Evolutionary conservation across 768 basidiomycete species (phyloP).

Genomic region (Tephrocybe sp.): DNA sequence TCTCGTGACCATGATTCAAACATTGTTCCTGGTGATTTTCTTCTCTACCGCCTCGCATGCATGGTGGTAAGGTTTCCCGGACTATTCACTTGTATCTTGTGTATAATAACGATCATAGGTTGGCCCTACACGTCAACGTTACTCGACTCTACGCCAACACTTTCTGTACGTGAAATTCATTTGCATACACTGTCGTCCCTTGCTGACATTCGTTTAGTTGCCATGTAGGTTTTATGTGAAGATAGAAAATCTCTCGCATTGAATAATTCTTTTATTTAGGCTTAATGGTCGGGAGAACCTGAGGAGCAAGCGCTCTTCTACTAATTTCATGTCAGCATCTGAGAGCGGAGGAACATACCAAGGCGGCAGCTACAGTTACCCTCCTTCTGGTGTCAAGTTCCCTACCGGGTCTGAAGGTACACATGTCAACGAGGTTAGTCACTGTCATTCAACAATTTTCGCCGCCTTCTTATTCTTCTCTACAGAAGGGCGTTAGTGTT

Average conservation of each 20-base stretch:
- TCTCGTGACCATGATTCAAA: conserved; percentile 35
- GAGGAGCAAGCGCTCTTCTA: conserved; percentile 1
- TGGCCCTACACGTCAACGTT: conserved; percentile 37
- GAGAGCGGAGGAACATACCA: neutral
- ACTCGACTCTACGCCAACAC: conserved; percentile 40
- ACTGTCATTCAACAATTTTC: neutral
- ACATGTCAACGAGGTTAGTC: neutral
- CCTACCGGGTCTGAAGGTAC: neutral
- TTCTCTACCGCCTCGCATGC: conserved; percentile 25
- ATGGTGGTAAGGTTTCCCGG: conserved; percentile 27
- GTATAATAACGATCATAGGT: conserved; percentile 19
- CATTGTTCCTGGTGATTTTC: conserved; percentile 30
- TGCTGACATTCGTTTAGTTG: neutral
- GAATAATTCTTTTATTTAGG: neutral
- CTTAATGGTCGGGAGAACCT: conserved; percentile 4
- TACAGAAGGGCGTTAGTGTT: conserved; percentile 2
- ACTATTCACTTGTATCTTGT: neutral
- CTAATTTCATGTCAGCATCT: neutral
- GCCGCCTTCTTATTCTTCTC: neutral
- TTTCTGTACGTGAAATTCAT: conserved; percentile 34
- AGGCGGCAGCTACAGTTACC: neutral
- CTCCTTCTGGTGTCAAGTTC: conserved; percentile 3
- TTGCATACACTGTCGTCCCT: neutral
- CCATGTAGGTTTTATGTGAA: conserved; percentile 5
- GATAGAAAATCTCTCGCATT: no score